Conservation (phyloP, 805 yeast species). For the Limtongia smithiae region DNA sequence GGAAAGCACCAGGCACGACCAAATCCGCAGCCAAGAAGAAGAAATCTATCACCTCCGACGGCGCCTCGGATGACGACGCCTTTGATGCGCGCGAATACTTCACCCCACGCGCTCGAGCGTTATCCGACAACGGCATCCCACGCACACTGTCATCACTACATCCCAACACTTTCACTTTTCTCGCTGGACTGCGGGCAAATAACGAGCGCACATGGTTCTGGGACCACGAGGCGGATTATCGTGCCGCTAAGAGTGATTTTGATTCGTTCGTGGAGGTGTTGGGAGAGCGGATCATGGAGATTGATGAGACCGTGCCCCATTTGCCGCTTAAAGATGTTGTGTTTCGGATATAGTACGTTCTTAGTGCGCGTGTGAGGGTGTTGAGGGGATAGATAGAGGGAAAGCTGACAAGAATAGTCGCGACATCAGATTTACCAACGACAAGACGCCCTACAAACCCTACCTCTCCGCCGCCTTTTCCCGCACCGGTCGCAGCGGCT, state of each 20-base stretch:
- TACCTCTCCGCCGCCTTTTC: constrained; percentile 30
- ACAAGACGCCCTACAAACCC: constrained; percentile 31
- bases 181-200: constrained; percentile 22
- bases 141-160: constrained; percentile 16
- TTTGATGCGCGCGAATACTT: constrained; percentile 16
- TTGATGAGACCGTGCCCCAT: constrained; percentile 28
- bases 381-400: neutral
- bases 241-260: constrained; percentile 27
- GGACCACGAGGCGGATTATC: constrained; percentile 29
- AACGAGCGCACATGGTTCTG: constrained; percentile 32
- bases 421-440: constrained; percentile 28
- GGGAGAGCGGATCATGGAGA: constrained; percentile 11
- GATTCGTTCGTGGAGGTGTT: constrained; percentile 27
- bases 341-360: constrained; percentile 26
- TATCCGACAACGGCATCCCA: constrained; percentile 14
- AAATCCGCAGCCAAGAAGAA: neutral
- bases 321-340: constrained; percentile 27
- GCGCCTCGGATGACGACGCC: constrained; percentile 3
- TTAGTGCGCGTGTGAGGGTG: neutral
- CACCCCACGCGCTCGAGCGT: constrained; percentile 11
- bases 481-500: constrained; percentile 27
- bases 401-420: constrained; percentile 7
- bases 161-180: constrained; percentile 25
- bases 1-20: neutral
- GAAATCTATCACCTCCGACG: neutral